These are phyloP conservation scores for Arthrobotrys pseudoclavata DNA, from an alignment of 2,329 filamentous ascomycete species.

Conservation along the genomic window DNA sequence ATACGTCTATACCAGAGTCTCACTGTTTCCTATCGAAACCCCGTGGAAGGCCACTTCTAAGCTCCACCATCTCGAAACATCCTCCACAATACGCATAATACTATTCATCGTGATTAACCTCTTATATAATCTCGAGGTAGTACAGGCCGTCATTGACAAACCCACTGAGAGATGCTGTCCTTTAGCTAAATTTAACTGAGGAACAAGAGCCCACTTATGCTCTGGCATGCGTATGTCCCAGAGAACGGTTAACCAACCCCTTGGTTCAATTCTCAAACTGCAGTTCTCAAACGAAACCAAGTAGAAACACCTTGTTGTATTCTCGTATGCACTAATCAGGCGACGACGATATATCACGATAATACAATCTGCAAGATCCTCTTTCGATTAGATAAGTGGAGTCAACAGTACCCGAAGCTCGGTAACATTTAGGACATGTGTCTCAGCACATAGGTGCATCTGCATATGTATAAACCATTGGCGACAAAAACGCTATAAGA, in stretches of 20 bases:
- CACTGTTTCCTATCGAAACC: too few species aligned
- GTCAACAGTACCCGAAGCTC: neutral
- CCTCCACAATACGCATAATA: too few species aligned
- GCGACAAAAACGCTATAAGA: neutral
- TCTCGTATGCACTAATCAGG: too few species aligned
- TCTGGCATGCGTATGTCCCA: neutral
- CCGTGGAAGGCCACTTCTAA: too few species aligned
- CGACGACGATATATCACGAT: too few species aligned
- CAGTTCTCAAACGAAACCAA: neutral
- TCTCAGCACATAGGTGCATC: neutral
- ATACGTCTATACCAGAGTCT: too few species aligned
- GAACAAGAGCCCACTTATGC: neutral
- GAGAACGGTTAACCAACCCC: neutral
- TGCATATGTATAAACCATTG: neutral
- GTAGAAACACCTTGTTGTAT: neutral
- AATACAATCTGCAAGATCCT: too few species aligned
- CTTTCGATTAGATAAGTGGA: neutral
- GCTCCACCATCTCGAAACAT: too few species aligned
- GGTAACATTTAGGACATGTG: conserved; percentile 18
- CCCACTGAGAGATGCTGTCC: too few species aligned
- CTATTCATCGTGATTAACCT: too few species aligned
- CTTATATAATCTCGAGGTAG: too few species aligned
- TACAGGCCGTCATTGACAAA: too few species aligned
- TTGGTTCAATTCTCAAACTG: neutral
- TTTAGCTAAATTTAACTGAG: neutral